Conservation (phyloP, 176 grass and related monocot species). For the Carex parvula region DNA sequence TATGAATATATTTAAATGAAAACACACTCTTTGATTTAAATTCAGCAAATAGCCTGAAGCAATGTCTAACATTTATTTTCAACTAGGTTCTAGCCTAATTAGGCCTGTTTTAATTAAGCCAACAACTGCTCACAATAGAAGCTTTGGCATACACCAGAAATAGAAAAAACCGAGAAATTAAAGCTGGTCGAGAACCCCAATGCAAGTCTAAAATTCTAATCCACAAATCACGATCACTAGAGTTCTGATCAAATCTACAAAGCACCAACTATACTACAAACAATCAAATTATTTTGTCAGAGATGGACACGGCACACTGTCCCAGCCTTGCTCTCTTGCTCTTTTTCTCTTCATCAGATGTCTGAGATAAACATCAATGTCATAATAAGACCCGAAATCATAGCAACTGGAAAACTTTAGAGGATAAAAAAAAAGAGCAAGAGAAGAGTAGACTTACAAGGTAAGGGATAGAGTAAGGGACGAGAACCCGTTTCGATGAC, state of each 20-base stretch:
- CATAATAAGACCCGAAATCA: not conserved
- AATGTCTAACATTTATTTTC: conserved; percentile 8
- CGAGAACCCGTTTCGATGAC: conserved; percentile 67
- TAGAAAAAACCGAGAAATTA: not conserved
- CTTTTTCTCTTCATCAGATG: conserved; percentile 10
- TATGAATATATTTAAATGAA: not conserved
- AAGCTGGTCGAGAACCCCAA: not conserved
- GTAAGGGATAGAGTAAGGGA: conserved; percentile 42
- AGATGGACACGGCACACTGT: conserved; percentile 4
- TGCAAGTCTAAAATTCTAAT: conserved; percentile 2
- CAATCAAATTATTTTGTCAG: not conserved
- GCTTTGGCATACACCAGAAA: not conserved
- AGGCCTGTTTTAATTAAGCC: not conserved
- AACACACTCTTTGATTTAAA: not conserved
- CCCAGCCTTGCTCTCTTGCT: conserved; percentile 12
- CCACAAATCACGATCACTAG: not conserved
- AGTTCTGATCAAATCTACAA: conserved; percentile 18
- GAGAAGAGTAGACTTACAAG: conserved; percentile 13
- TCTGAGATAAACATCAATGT: conserved; percentile 1
- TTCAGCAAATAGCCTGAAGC: not conserved
- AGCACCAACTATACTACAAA: not conserved
- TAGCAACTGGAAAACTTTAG: not conserved
- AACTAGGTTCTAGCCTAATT: not conserved
- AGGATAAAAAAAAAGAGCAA: not conserved
- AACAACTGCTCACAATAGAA: not conserved